These are phyloP conservation scores for Phylloporus sp. DNA, from an alignment of 768 basidiomycete species.

Conservation along the genomic window DNA sequence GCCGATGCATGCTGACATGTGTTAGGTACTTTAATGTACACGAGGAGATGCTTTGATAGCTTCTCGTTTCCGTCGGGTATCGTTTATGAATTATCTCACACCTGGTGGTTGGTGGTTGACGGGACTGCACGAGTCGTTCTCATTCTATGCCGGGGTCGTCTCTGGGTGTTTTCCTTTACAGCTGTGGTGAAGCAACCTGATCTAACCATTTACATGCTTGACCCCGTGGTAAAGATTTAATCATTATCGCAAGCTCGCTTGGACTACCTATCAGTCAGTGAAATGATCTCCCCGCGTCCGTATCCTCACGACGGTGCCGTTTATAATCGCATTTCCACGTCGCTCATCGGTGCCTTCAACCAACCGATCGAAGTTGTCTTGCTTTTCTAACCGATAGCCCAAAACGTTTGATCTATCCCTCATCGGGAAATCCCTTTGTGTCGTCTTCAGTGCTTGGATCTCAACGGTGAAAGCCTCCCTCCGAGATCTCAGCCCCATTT, in stretches of 20 bases:
- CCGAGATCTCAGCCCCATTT: background rate
- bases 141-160: too few species aligned
- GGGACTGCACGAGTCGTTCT: too few species aligned
- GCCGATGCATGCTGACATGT: background rate
- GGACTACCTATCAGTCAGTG: background rate
- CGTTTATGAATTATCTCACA: background rate
- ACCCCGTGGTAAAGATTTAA: too few species aligned
- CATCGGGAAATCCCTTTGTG: constrained; percentile 17
- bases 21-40: constrained; percentile 51
- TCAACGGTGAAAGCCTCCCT: background rate
- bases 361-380: background rate
- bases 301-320: background rate
- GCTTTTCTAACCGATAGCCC: background rate
- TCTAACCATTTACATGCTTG: too few species aligned
- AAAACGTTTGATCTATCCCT: background rate
- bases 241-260: too few species aligned
- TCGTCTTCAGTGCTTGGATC: background rate
- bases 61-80: background rate
- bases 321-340: background rate
- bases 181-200: too few species aligned
- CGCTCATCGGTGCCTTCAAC: background rate
- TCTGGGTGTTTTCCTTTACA: too few species aligned
- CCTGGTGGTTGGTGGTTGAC: too few species aligned
- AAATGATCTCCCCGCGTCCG: background rate
- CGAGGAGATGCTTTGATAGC: constrained; percentile 42